Evolutionary conservation across 2,329 filamentous ascomycete genomes (phyloP), one percentile per base, ranked within the genome.

Genomic region (Pyricularia sp.): DNA sequence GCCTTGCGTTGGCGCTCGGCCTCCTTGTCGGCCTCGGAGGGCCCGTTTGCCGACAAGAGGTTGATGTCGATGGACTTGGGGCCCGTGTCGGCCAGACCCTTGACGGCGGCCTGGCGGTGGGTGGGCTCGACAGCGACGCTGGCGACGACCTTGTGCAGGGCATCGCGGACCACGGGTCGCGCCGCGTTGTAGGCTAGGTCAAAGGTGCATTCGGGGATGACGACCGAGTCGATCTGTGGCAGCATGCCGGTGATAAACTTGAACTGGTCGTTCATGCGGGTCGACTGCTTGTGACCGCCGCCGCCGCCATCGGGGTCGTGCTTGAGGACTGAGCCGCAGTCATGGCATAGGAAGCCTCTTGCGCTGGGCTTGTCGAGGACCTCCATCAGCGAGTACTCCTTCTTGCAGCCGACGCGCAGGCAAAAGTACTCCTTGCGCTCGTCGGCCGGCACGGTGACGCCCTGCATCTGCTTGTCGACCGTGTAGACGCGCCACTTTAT

Each of bases 401-500:
- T 83, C 69, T 88, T 86, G 78, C 94, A 99, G n/a, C 63, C 63
- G 31, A 35, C 63, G 65, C 86, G 84, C 35, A 83, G 79, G 76
- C 94, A 99, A 66, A 88, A 88, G 71, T 93, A 96, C 73, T 97
- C 94, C 75, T 97, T 97, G 74, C 91, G 89, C 75, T 97, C 93
- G 65, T 85, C 84, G 10, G 88, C 88, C 0, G 91, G 88, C 22
- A 90, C 87, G 19, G 90, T 90, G 66, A 91, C 88, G 19, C 88
- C 87, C 76, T 97, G 93, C 66, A 97, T 91, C 65, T 89, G 87
- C 74, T 93, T 93, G 69, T 93, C 92, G 70, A 97, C 86, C 65
- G 88, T 88, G 73, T 93, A 93, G 63, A 96, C 87, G 68, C 91
- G 88, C 84, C 90, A 99, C 76, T 99, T 99, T 77, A 96, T 96